Evolutionary conservation across 169 alveolate genomes (phyloP).

Genomic region (Besnoitia besnoiti): DNA sequence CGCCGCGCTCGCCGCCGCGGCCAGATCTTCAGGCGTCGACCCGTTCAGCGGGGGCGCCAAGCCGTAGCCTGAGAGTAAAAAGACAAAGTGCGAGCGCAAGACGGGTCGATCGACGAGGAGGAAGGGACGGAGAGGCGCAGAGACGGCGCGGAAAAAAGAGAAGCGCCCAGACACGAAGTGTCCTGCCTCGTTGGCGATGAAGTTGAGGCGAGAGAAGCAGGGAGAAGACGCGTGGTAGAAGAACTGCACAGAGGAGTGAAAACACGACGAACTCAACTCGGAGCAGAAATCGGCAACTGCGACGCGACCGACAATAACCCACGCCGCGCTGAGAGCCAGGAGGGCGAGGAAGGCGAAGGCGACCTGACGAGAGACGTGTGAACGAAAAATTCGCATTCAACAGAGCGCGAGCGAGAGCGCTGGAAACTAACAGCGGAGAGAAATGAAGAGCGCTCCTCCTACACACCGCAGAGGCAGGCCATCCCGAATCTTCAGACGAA

Average conservation of each 20-base stretch:
- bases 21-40: slow-evolving; percentile 10
- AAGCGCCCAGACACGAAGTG: too few species aligned
- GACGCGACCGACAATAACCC: too few species aligned
- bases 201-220: too few species aligned
- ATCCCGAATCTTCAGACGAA: too few species aligned
- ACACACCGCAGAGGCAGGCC: too few species aligned
- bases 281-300: not conserved
- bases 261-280: not conserved
- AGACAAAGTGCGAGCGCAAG: not conserved
- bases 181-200: too few species aligned
- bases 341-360: not conserved
- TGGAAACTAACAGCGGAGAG: too few species aligned
- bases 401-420: too few species aligned
- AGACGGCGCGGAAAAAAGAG: not conserved
- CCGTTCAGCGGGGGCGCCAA: slow-evolving; percentile 30
- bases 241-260: not conserved
- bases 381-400: too few species aligned
- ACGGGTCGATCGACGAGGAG: not conserved
- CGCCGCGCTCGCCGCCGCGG: not conserved
- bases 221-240: too few species aligned
- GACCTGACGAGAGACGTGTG: not conserved
- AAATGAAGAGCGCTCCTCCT: too few species aligned
- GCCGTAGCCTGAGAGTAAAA: not conserved
- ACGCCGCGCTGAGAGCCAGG: not conserved
- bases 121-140: not conserved